Base-by-base conservation (phyloP, 306 rosid species). In the Trifolium fragiferum region DNA sequence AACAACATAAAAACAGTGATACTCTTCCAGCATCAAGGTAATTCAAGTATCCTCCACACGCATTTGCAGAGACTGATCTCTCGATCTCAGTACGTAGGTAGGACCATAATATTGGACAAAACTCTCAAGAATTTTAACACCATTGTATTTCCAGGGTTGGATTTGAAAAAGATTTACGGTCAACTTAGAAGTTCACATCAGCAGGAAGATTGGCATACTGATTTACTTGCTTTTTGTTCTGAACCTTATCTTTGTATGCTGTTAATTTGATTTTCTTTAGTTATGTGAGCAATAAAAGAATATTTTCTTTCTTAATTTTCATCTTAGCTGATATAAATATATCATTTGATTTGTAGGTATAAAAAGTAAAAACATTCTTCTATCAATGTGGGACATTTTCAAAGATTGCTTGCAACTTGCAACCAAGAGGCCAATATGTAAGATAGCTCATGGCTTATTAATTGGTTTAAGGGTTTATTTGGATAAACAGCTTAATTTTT, bases 351-450 rank as follows among this genome's bases (percentile, higher is more conserved):
- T 76, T 80, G 82, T 95, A 95, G 99, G 99, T 86, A 53, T 86
- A 54, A 92, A n/a, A n/a, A n/a, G n/a, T n/a, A n/a, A n/a, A 84
- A 87, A 95, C 99, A 44, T 89, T 78, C 74, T 89, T 95, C 87
- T 95, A 19, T 73, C 99, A 98, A 27, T 95, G 99, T 44, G 99
- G 98, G 65, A 92, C 99, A 35, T 78, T 95, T 82, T 86, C 99
- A 55, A 89, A 82, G 86, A 90, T 95, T 74, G 92, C 98, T 54
- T n/a, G n/a, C n/a, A n/a, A 80, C 92, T 90, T 62, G 98, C 98
- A 81, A 81, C 83, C 21, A 82, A 90, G 87, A 89, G 93, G 84
- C 89, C 86, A 68, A 89, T 87, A 78, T 92, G 99, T 95, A 80
- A 27, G 32, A 27, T 27, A 27, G n/a, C n/a, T n/a, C n/a, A n/a